Base-by-base conservation (phyloP, 1,139 yeast species). In the Spencermartinsiella ligniputridi region DNA sequence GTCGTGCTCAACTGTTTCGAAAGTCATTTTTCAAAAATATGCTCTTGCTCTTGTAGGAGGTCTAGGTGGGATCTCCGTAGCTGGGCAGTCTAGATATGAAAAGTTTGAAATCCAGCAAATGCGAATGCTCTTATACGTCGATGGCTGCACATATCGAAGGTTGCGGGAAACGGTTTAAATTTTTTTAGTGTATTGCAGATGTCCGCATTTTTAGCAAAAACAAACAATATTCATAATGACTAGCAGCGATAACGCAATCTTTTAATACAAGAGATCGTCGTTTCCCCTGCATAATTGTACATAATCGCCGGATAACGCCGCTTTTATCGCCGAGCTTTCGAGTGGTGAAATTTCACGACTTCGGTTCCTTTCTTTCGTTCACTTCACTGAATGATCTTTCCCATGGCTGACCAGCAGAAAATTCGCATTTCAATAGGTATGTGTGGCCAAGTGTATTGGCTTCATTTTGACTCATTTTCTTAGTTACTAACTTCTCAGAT, bases 371-470 rank as follows among this genome's bases (percentile, higher is more conserved):
- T 33, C 8, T 8, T 16, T 17, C 12, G 11, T 11, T 33, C 8
- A 33, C 17, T 13, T 35, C 15, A 21, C 13, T n/a, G 27, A 17
- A 21, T 18, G 18, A n/a, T 19, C 27, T n/a, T n/a, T 27, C 16
- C 11, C 6, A 35, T 19, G 38, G 27, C 24, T 17, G 38, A 15
- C 22, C 27, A 35, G 38, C 27, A 20, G 36, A 38, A 38, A 20
- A 35, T 30, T 38, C 24, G 36, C 12, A 38, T 29, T 18, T 38
- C 41, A 21, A 38, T 38, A 29, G 41, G 41, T 38, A 30, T 9
- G 41, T 38, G 12, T 8, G 5, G 13, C 16, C 4, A 34, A 30
- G 12, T 20, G 39, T 20, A 9, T 13, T 6, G 29, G 39, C 9
- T 12, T 34, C 11, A 35, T 30, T 12, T 11, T 15, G 21, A 16